Percentiles rank a stretch among this genome's conserved stretches.
Evolutionary conservation across 192 early-diverging fungal species (phyloP).

Genomic region (Backusella australiensis): DNA sequence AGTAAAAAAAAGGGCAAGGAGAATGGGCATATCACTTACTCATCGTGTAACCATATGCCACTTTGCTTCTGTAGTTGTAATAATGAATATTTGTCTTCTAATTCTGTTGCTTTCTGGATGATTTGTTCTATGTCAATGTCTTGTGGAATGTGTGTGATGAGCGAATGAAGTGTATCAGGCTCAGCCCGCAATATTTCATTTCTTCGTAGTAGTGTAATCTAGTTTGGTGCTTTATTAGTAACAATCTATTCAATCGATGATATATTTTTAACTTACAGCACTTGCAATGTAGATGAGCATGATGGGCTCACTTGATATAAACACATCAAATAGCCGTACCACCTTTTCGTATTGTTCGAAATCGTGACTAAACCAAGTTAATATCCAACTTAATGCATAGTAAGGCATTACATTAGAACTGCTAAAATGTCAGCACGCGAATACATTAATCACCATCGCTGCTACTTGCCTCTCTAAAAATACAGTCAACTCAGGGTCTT

Average conservation of each 20-base stretch:
- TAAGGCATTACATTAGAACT: constrained; percentile 53
- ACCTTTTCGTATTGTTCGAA: constrained; percentile 46
- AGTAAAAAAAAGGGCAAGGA: neutral
- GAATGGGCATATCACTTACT: constrained; percentile 30
- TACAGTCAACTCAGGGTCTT: constrained; percentile 45
- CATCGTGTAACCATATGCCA: constrained; percentile 44
- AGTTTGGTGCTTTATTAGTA: neutral
- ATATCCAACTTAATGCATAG: constrained; percentile 69
- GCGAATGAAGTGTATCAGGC: constrained; percentile 46
- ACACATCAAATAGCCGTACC: constrained; percentile 62
- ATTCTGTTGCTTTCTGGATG: constrained; percentile 38
- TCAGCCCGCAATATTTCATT: constrained; percentile 45
- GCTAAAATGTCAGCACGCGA: neutral
- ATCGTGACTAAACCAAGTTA: constrained; percentile 78
- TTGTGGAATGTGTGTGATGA: constrained; percentile 52
- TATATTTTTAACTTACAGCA: constrained; percentile 32
- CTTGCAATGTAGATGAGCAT: constrained; percentile 64
- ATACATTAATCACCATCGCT: neutral
- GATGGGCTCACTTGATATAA: constrained; percentile 56
- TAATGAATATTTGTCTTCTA: constrained; percentile 43
- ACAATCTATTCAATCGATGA: no score
- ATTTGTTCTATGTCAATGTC: constrained; percentile 42
- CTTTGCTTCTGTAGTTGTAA: constrained; percentile 43
- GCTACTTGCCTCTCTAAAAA: constrained; percentile 42
- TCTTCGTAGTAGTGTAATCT: constrained; percentile 46